These are phyloP conservation scores for Rasamsonia emersonii DNA, from an alignment of 2,329 filamentous ascomycete species.

Conservation along the genomic window DNA sequence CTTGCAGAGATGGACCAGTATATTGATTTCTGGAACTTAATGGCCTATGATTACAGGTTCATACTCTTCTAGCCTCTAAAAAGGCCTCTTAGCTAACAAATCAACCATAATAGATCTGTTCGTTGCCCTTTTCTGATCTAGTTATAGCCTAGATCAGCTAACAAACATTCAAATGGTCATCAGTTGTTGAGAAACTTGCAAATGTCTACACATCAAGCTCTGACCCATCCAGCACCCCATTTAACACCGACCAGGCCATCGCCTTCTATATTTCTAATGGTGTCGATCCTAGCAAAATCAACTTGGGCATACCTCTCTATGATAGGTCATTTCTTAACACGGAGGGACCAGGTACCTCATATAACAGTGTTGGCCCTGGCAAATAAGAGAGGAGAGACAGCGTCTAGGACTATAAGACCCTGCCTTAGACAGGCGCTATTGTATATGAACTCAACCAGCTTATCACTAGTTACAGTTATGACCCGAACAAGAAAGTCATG, in stretches of 20 bases:
- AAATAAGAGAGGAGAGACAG: constrained; percentile 82
- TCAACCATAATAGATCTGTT: too few relatives aligned
- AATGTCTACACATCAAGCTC: constrained; percentile 58
- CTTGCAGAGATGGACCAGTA: constrained; percentile 38
- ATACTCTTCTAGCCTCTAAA: too few relatives aligned
- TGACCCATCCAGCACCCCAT: constrained; percentile 62
- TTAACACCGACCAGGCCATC: constrained; percentile 64
- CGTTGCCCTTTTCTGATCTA: too few relatives aligned
- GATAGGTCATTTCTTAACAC: constrained; percentile 78
- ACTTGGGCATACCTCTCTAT: constrained; percentile 87
- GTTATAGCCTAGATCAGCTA: too few relatives aligned
- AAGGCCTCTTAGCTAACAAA: too few relatives aligned
- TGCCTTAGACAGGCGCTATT: constrained; percentile 59
- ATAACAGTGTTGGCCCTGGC: constrained; percentile 64
- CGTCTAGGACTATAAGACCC: constrained; percentile 78
- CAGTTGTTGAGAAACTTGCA: too few relatives aligned
- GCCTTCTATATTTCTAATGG: constrained; percentile 58
- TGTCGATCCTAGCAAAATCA: constrained; percentile 63
- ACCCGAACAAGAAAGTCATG: constrained; percentile 50
- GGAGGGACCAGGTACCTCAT: constrained; percentile 61
- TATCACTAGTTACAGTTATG: constrained; percentile 60
- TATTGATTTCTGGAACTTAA: constrained; percentile 49
- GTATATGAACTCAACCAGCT: constrained; percentile 53
- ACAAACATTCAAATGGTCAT: too few relatives aligned
- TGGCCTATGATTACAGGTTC: constrained; percentile 84